Base-by-base conservation (phyloP, 2,329 filamentous ascomycete species). In the Penicillium sp. region DNA sequence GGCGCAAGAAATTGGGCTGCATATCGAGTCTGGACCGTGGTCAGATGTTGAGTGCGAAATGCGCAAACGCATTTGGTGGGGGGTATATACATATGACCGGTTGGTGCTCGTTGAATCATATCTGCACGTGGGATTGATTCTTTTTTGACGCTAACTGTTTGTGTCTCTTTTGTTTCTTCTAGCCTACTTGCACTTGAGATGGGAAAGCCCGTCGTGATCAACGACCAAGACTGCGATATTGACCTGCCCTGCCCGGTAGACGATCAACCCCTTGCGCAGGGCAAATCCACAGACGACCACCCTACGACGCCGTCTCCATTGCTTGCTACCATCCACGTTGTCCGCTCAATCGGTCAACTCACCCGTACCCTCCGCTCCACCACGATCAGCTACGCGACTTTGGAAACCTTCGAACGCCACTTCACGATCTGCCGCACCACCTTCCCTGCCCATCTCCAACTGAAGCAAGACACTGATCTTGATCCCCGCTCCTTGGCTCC, bases 21-120 rank as follows among this genome's bases (percentile, higher is more conserved):
- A 96, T 60, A 74, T 80, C 5, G 88, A 95, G 59, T 80, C 81
- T 1, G 85, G 84, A 0, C 78, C 83, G 0, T 89, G 85, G 77
- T 79, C 86, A 2, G 76, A 83, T 1, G 74, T 95, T 11, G 90
- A 95, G 60, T 81, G 81, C 9, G 91, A 97, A 68, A 90, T 91
- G 82, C 82, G 90, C 46, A 82, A 87, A 51, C 79, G 90, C 47
- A 81, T 93, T 2, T 98, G 91, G 91, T 98, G 93, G 90, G 83
- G 88, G 11, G 81, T 95, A 48, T 97, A 97, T 69, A 82, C 89
- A 39, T 83, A 90, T 72, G 93, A 98, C 70, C 82, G 90, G 82
- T 84, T 65, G 63, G 74, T 64, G 18, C 12, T 40, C 12, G 8
- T 7, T 3, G 29, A 5, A 3, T 32, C 29, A 8, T 32, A 11